Conservation (phyloP, 768 basidiomycete genomes). For the Phylloporus sp. region DNA sequence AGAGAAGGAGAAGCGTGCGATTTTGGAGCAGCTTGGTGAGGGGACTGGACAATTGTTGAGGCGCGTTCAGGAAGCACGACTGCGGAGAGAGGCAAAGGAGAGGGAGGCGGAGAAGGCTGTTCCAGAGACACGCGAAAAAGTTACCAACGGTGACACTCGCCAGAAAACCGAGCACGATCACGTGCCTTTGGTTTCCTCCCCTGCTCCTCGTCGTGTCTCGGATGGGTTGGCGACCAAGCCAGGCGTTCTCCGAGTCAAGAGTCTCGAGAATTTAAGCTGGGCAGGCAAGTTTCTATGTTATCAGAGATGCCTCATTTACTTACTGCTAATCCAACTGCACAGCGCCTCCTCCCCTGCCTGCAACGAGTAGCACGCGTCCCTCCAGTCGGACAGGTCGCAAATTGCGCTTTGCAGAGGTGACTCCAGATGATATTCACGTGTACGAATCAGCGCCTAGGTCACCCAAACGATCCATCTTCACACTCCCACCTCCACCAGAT, state of each 20-base stretch:
- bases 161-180: background rate
- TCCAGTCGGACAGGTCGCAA: slow-evolving; percentile 49
- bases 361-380: slow-evolving; percentile 51
- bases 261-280: slow-evolving; percentile 25
- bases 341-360: slow-evolving; percentile 41
- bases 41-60: slow-evolving; percentile 58
- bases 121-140: background rate
- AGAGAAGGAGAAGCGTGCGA: slow-evolving; percentile 57
- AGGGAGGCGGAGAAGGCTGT: background rate
- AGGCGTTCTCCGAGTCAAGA: slow-evolving; percentile 27
- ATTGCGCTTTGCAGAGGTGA: slow-evolving; percentile 73
- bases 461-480: slow-evolving; percentile 52
- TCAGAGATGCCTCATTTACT: background rate
- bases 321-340: slow-evolving; percentile 2
- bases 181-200: slow-evolving; percentile 1
- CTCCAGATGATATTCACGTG: slow-evolving; percentile 70
- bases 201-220: slow-evolving; percentile 7
- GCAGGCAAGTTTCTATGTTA: slow-evolving; percentile 10
- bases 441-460: slow-evolving; percentile 81
- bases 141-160: background rate
- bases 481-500: slow-evolving; percentile 44
- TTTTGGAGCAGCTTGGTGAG: slow-evolving; percentile 68
- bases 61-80: slow-evolving; percentile 21
- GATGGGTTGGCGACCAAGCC: slow-evolving; percentile 18
- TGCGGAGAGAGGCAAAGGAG: slow-evolving; percentile 10